Evolutionary conservation across 495 filamentous ascomycete genomes (phyloP).

Genomic region (Parathielavia hyrcaniae): DNA sequence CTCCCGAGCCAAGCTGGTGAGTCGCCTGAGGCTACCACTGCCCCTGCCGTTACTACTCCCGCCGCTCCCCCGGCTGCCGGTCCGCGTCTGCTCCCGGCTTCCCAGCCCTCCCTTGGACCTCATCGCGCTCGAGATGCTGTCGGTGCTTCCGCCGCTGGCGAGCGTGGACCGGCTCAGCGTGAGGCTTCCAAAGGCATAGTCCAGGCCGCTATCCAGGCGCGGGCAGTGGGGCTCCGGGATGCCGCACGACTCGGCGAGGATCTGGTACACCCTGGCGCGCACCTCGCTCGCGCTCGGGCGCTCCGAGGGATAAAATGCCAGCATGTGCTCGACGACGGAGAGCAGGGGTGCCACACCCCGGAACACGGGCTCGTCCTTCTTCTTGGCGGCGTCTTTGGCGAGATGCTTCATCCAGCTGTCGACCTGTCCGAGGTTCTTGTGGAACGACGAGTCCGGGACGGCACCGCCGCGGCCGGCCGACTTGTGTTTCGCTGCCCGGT

Average conservation of each 20-base stretch:
- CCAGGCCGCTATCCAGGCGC: conserved; percentile 27
- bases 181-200: neutral
- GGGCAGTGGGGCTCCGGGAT: conserved; percentile 45
- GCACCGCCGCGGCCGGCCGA: conserved; percentile 59
- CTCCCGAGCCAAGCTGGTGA: neutral
- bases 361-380: conserved; percentile 54
- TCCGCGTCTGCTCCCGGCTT: conserved; percentile 9
- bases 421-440: conserved; percentile 71
- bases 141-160: neutral
- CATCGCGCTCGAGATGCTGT: conserved; percentile 9
- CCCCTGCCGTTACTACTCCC: conserved; percentile 8
- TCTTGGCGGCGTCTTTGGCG: conserved; percentile 61
- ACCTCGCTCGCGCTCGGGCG: conserved; percentile 43
- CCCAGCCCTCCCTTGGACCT: conserved; percentile 20
- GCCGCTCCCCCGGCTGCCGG: conserved; percentile 16
- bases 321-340: conserved; percentile 42
- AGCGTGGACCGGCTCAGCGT: neutral
- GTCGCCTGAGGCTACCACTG: neutral
- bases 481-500: conserved; percentile 65
- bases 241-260: conserved; percentile 41
- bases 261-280: conserved; percentile 39
- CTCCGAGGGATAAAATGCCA: conserved; percentile 40
- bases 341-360: conserved; percentile 45
- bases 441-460: conserved; percentile 71
- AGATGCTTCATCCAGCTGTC: conserved; percentile 69